Evolutionary conservation across 179 eudicot genomes (phyloP).

Genomic region (Monotropa hypopitys): DNA sequence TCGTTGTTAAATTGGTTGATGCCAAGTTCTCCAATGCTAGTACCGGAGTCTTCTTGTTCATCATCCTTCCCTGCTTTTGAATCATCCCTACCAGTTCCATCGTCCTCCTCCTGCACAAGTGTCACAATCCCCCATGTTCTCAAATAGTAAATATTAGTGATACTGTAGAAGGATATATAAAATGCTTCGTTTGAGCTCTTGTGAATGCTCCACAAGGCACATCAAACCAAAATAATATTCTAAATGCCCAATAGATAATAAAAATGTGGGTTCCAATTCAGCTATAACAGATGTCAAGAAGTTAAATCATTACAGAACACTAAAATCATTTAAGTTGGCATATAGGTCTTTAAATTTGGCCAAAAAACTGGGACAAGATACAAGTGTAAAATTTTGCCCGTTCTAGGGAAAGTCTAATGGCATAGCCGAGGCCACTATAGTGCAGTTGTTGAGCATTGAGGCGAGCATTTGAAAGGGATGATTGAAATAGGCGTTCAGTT

Average conservation of each 20-base stretch:
- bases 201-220: neutral
- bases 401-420: neutral
- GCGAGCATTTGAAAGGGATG: neutral
- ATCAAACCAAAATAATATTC: neutral
- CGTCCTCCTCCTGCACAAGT: constrained; percentile 37
- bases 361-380: neutral
- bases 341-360: neutral
- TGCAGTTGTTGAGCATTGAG: neutral
- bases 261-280: neutral
- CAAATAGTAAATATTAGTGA: neutral
- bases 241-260: neutral
- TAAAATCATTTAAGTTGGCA: neutral
- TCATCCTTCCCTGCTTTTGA: constrained; percentile 14
- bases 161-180: neutral
- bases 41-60: constrained; percentile 13
- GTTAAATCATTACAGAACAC: neutral
- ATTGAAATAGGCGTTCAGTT: neutral
- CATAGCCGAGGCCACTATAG: neutral
- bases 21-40: constrained; percentile 32
- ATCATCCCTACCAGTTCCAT: constrained; percentile 19
- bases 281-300: neutral
- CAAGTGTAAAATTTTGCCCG: neutral
- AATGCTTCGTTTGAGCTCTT: neutral
- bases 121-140: neutral
- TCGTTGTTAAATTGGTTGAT: constrained; percentile 62